Base-by-base conservation (phyloP, 2,329 filamentous ascomycete genomes). In the Monilinia polystroma region DNA sequence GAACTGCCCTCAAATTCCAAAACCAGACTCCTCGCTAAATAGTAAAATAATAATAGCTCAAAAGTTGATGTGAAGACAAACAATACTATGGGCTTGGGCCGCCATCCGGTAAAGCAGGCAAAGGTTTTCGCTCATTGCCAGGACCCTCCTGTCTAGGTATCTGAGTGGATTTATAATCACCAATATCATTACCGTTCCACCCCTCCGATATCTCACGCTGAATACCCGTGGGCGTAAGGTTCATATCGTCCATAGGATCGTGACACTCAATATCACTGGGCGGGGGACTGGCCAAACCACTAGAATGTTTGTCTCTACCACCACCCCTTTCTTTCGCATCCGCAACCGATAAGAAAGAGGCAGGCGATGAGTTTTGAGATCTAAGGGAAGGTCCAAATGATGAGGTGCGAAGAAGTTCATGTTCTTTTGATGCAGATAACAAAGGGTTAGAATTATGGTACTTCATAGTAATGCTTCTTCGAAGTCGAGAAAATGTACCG, bases 401-500 rank as follows among this genome's bases (percentile, higher is more conserved):
- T 26, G 58, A 62, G 45, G 58, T 62, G 45, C 58, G 58, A 51
- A 62, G 58, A 23, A 62, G 45, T 62, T 62, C 29, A 38, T 51
- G 45, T 62, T 62, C 58, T 41, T 38, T 62, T 1, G 58, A 62
- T 41, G 58, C 58, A 38, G 58, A 52, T 38, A 62, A 35, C 32
- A 51, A 51, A 16, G 58, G 58, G 8, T 38, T 62, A 38, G 58
- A 41, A 26, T 26, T 51, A 14, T 62, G 58, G 45, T 62, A 62
- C 32, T 51, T 62, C 58, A 62, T 62, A 12, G 58, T 51, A n/a
- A 62, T 62, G n/a, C 58, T 62, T 51, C 58, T 62, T 32, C 58
- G 58, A 62, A 62, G 58, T 35, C 58, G 58, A 62, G 58, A 62
- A 62, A 62, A 62, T n/a, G 58, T 62, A 26, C 58, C 58, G 6